phyloP scores from a whole-genome alignment of 2,329 filamentous ascomycete genomes.

The Tolypocladium pustulatum region DNA sequence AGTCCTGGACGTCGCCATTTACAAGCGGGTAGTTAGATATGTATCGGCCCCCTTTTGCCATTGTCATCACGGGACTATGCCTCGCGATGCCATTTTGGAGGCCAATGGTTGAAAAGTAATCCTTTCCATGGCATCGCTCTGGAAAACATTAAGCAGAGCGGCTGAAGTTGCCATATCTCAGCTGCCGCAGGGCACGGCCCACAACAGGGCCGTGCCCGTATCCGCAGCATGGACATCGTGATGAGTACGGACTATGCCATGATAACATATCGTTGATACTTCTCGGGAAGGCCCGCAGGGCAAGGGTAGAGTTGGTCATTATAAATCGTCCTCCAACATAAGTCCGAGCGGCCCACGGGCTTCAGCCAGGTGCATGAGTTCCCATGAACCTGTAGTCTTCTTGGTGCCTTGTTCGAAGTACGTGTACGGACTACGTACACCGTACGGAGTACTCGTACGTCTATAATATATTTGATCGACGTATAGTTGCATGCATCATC shows the following conservation, averaged over 20 bases:
- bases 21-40: neutral
- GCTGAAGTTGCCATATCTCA: neutral
- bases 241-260: neutral
- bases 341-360: neutral
- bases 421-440: neutral
- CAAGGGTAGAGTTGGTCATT: neutral
- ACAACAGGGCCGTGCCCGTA: neutral
- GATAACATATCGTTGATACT: neutral
- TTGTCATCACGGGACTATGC: neutral
- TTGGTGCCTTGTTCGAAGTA: neutral
- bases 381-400: neutral
- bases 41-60: neutral
- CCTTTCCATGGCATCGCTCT: neutral
- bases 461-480: neutral
- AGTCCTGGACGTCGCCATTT: neutral
- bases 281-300: neutral
- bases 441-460: too few relatives aligned
- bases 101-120: neutral
- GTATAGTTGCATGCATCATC: neutral
- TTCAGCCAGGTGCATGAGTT: neutral
- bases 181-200: neutral
- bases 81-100: neutral
- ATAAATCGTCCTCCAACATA: neutral
- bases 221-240: neutral
- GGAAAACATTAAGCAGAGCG: neutral